Conservation (phyloP, 1,284 basidiomycete species). For the Coniophora puteana region DNA sequence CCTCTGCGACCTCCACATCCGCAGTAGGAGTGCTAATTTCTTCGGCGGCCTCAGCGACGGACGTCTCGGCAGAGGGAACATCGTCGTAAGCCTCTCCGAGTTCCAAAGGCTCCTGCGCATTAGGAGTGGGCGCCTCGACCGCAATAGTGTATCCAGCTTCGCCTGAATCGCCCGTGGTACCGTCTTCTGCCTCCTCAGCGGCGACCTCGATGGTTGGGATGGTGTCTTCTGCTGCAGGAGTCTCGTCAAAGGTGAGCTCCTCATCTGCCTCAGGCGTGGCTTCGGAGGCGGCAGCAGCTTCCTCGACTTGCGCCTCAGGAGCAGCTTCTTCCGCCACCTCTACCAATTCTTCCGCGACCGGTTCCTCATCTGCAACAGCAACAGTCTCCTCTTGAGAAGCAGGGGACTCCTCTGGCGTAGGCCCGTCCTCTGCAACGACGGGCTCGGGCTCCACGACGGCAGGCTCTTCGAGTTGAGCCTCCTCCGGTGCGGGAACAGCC, state of each 20-base stretch:
- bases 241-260: neutral
- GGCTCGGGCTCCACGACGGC: constrained; percentile 1
- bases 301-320: neutral
- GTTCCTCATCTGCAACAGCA: neutral
- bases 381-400: neutral
- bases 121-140: too few relatives aligned
- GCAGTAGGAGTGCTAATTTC: neutral
- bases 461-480: too few relatives aligned
- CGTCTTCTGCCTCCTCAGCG: constrained; percentile 2
- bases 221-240: neutral
- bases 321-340: neutral
- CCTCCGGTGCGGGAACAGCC: constrained; percentile 6
- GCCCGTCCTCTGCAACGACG: neutral
- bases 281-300: neutral
- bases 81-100: too few relatives aligned
- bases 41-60: constrained; percentile 2
- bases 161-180: constrained; percentile 1
- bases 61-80: constrained; percentile 1
- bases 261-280: constrained; percentile 3
- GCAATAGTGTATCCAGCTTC: too few relatives aligned
- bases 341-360: neutral
- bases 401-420: too few relatives aligned
- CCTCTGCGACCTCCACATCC: constrained; percentile 1
- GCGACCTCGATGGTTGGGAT: constrained; percentile 5
- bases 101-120: too few relatives aligned